A percentile compares a stretch with the other conserved stretches of the same genome.
Evolutionary conservation across 1,139 yeast species (phyloP).

Genomic region (Diutina neorugosa): DNA sequence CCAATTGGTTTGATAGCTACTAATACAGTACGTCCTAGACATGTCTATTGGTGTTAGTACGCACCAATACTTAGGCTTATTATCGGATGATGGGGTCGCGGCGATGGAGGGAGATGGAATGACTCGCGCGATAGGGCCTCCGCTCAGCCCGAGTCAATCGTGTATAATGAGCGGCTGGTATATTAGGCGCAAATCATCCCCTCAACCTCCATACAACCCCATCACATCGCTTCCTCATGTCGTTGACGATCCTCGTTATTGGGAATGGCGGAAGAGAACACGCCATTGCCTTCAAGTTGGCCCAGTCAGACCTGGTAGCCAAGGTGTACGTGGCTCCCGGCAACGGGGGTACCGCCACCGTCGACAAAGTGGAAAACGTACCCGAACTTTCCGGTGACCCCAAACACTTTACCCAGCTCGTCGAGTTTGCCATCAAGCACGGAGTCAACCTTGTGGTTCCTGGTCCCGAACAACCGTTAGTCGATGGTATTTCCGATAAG

Average conservation of each 20-base stretch:
- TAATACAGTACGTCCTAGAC: too few species aligned
- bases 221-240: slow-evolving; percentile 7
- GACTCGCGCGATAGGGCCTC: background rate
- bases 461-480: slow-evolving; percentile 98
- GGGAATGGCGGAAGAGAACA: slow-evolving; percentile 99
- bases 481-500: slow-evolving; percentile 72
- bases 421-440: slow-evolving; percentile 59
- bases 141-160: background rate
- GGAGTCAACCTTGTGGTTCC: slow-evolving; percentile 73
- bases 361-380: slow-evolving; percentile 51
- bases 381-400: slow-evolving; percentile 50
- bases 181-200: background rate
- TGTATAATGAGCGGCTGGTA: background rate
- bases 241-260: slow-evolving; percentile 62
- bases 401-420: slow-evolving; percentile 39
- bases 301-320: slow-evolving; percentile 62
- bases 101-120: background rate
- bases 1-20: too few species aligned
- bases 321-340: slow-evolving; percentile 92
- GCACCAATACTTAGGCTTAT: background rate
- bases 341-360: slow-evolving; percentile 72
- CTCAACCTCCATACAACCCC: background rate
- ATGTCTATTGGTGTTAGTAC: too few species aligned
- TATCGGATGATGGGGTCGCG: background rate
- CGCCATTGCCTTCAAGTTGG: slow-evolving; percentile 86